These are phyloP conservation scores for Balakata baccata DNA, from an alignment of 345 rosid species.

Conservation along the genomic window DNA sequence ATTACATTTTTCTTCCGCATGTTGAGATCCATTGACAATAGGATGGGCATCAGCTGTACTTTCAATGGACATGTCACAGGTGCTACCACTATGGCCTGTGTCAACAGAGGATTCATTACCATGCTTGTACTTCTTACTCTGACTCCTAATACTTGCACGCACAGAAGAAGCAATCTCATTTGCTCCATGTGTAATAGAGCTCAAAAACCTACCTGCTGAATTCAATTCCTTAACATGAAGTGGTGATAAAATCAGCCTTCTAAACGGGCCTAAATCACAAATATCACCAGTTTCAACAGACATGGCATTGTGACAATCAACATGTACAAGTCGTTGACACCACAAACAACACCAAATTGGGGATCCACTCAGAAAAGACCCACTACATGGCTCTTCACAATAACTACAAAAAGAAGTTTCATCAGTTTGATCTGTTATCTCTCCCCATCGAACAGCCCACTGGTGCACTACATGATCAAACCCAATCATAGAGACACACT, in stretches of 20 bases:
- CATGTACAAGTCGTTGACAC: slow-evolving; percentile 96
- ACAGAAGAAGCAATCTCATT: slow-evolving; percentile 91
- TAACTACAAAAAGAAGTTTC: slow-evolving; percentile 76
- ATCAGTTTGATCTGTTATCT: slow-evolving; percentile 76
- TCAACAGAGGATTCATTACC: slow-evolving; percentile 58
- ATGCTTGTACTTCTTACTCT: slow-evolving; percentile 74
- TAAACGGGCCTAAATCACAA: slow-evolving; percentile 83
- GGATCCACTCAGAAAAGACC: slow-evolving; percentile 91
- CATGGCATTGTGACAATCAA: slow-evolving; percentile 83
- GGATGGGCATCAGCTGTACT: slow-evolving; percentile 54
- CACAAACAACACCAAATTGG: slow-evolving; percentile 99
- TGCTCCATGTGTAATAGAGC: slow-evolving; percentile 93
- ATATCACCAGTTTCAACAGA: slow-evolving; percentile 73
- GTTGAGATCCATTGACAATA: slow-evolving; percentile 42
- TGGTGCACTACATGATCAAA: slow-evolving; percentile 79
- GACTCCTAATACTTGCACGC: slow-evolving; percentile 89
- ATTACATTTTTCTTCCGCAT: slow-evolving; percentile 45
- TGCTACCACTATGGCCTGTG: slow-evolving; percentile 49
- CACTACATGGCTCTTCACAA: slow-evolving; percentile 88
- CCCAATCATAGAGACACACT: slow-evolving; percentile 77
- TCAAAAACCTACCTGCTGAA: slow-evolving; percentile 68
- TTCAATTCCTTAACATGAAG: slow-evolving; percentile 74
- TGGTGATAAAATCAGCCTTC: slow-evolving; percentile 83
- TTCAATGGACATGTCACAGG: slow-evolving; percentile 53
- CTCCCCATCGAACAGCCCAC: slow-evolving; percentile 95